Evolutionary conservation across 2,329 filamentous ascomycete genomes (phyloP).

Genomic region (Cercospora sesami): DNA sequence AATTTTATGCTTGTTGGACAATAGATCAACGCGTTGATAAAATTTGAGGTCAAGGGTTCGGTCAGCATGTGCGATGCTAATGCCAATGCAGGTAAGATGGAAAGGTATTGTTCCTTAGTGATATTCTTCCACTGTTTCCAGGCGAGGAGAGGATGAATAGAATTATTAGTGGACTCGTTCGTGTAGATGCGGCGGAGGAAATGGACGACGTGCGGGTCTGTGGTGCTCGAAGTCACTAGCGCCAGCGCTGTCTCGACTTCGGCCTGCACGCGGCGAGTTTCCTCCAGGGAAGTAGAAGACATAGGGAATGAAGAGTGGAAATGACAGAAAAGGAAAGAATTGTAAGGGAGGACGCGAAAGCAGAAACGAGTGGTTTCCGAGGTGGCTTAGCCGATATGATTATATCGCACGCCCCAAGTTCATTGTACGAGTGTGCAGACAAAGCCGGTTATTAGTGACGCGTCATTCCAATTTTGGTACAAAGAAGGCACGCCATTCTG

Average conservation of each 20-base stretch:
- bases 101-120: conserved; percentile 1
- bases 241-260: conserved; percentile 1
- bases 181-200: not conserved
- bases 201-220: not conserved
- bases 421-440: not conserved
- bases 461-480: not conserved
- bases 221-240: not conserved
- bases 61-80: conserved; percentile 1
- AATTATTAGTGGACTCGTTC: not conserved
- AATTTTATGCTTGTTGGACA: conserved; percentile 7
- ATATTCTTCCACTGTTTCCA: conserved; percentile 3
- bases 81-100: conserved; percentile 1
- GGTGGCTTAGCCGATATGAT: not conserved
- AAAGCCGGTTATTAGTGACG: not conserved
- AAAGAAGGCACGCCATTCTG: not conserved
- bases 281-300: not conserved
- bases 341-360: not conserved
- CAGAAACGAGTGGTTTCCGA: not conserved
- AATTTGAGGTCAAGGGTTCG: not conserved
- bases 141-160: conserved; percentile 1
- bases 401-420: not conserved
- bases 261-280: not conserved
- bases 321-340: not conserved
- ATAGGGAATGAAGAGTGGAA: not conserved
- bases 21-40: conserved; percentile 8